Conservation (phyloP, 228 moss, liverwort and hornwort species). For the Sphagnum fallax region DNA sequence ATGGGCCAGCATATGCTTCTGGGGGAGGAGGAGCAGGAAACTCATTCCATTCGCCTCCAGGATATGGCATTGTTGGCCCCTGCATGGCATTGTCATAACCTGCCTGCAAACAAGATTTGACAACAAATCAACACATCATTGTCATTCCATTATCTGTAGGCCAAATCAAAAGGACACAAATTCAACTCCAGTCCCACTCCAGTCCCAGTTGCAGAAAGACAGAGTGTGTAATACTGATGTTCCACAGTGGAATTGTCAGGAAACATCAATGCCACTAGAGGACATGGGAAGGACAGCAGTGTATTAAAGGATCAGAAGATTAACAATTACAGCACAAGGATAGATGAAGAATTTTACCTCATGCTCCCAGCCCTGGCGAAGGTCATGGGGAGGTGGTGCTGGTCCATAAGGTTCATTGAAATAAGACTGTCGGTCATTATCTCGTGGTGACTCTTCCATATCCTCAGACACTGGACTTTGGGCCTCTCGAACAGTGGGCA, state of each 20-base stretch:
- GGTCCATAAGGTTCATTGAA: constrained; percentile 90
- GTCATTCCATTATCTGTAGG: neutral
- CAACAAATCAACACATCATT: neutral
- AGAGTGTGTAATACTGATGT: too few relatives aligned
- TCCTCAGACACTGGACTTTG: constrained; percentile 95
- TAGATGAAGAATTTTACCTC: constrained; percentile 14
- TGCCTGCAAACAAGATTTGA: constrained; percentile 28
- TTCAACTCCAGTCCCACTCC: too few relatives aligned
- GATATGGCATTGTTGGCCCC: constrained; percentile 80
- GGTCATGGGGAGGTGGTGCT: constrained; percentile 33
- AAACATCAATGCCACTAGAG: too few relatives aligned
- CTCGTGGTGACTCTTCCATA: constrained; percentile 99
- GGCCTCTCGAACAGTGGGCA: constrained; percentile 36
- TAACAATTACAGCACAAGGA: too few relatives aligned
- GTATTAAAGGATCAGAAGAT: too few relatives aligned
- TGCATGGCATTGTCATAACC: constrained; percentile 68
- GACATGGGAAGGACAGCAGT: too few relatives aligned
- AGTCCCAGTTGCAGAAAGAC: too few relatives aligned
- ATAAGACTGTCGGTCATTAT: constrained; percentile 79
- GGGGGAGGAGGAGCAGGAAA: constrained; percentile 77
- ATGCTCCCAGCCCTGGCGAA: constrained; percentile 32
- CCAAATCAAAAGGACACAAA: neutral
- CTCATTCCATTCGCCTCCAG: constrained; percentile 78
- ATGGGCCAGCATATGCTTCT: constrained; percentile 78
- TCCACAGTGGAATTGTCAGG: too few relatives aligned